Evolutionary conservation across 805 yeast species (phyloP), one percentile per base, ranked within the genome.

Genomic region (Candida manassasensis): DNA sequence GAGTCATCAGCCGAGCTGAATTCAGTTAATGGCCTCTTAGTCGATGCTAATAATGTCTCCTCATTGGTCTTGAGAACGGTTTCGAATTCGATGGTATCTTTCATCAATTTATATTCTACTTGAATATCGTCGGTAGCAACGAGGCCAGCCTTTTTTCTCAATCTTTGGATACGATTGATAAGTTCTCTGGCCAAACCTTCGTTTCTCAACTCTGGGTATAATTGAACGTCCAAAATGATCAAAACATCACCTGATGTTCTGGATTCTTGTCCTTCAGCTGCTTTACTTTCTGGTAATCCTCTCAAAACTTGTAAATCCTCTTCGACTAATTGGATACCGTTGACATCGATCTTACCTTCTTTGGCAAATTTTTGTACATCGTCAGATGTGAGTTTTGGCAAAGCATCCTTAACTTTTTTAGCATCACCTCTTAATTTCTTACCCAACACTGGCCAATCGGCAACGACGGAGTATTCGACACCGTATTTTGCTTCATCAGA

Each of bases 401-500:
- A 74, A 12, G 94, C 97, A 54, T 81, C 95, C 74, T 90, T 94
- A 41, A 93, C 98, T 61, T 78, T 81, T 68, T 84, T 87, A 42
- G 85, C 94, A 52, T 89, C 97, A 58, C 81, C 80, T 79, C 88
- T 90, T 63, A 93, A 77, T 67, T 93, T 93, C 75, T 90, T 93
- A 68, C 99, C 99, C 49, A 93, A 75, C 14, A 88, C 86, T 39
- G 97, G 96, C 98, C 99, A 93, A 69, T 93, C 99, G 32, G 98
- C 98, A 61, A 85, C 94, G 28, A 90, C 97, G 45, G 75, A 78
- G 71, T 89, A 90, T 58, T 82, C 84, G 42, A 93, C 97, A 52
- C 89, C 93, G 57, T 89, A 90, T 55, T 82, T 80, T 49, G 73
- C 80, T 69, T 93, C 99, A 56, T 93, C 96, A 16, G 84, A 73